Conservation (phyloP, 1,139 yeast species). For the Debaryomyces fabryi region DNA sequence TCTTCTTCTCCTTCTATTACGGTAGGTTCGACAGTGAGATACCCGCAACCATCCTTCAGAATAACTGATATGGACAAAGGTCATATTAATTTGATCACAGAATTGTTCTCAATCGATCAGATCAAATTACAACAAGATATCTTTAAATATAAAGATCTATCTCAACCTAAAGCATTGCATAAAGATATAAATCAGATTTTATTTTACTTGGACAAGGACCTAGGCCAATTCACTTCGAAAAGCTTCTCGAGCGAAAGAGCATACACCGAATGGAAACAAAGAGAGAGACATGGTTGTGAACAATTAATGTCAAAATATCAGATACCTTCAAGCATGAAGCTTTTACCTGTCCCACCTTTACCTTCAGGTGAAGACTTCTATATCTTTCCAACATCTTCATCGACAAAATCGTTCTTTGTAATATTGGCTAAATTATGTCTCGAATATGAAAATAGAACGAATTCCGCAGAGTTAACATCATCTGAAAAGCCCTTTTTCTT, state of each 20-base stretch:
- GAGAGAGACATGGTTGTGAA: constrained; percentile 44
- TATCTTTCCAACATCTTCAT: constrained; percentile 44
- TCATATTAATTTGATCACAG: constrained; percentile 37
- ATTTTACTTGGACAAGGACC: constrained; percentile 42
- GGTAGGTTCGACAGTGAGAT: constrained; percentile 20
- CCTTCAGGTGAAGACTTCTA: constrained; percentile 40
- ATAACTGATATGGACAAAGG: constrained; percentile 51
- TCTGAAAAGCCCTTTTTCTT: constrained; percentile 31
- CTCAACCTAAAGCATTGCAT: constrained; percentile 46
- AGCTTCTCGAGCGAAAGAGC: constrained; percentile 45
- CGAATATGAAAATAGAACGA: constrained; percentile 23
- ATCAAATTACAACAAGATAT: constrained; percentile 54
- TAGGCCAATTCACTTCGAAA: constrained; percentile 41
- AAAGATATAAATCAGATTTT: constrained; percentile 47
- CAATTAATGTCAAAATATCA: constrained; percentile 43
- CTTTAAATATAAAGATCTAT: constrained; percentile 40
- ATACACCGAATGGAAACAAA: constrained; percentile 56
- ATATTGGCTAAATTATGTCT: constrained; percentile 32
- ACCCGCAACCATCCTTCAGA: constrained; percentile 49
- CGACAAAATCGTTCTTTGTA: constrained; percentile 32
- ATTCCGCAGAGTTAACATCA: constrained; percentile 18
- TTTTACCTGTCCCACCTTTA: constrained; percentile 30
- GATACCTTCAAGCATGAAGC: constrained; percentile 36
- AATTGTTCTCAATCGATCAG: constrained; percentile 44
- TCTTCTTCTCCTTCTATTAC: constrained; percentile 14